phyloP scores from a whole-genome alignment of 73 alveolate species.

The Stentor coeruleus region DNA sequence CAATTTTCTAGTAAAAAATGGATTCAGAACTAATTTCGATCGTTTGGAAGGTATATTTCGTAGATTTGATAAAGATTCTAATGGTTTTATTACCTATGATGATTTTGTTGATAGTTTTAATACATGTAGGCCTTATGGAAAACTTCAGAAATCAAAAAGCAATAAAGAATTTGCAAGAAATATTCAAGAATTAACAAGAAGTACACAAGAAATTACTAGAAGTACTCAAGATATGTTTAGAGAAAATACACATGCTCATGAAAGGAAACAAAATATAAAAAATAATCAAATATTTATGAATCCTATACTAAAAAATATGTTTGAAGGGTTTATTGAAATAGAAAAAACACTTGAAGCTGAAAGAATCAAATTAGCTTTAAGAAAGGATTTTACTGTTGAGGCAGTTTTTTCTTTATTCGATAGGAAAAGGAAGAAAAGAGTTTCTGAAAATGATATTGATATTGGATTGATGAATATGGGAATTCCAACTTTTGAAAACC shows the following conservation, averaged over 20 bases:
- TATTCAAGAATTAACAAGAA: too few species aligned
- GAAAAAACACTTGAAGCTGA: not conserved
- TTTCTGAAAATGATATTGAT: not conserved
- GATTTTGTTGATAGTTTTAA: not conserved
- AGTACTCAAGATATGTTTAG: too few species aligned
- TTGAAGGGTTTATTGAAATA: not conserved
- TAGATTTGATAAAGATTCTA: not conserved
- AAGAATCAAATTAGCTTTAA: not conserved
- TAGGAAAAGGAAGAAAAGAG: not conserved
- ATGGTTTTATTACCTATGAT: not conserved
- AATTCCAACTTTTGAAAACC: not conserved
- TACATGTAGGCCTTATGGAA: too few species aligned
- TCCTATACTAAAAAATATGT: too few species aligned
- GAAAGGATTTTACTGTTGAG: not conserved
- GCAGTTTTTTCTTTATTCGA: not conserved
- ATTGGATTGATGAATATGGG: not conserved
- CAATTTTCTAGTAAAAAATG: not conserved
- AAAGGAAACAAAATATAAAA: too few species aligned
- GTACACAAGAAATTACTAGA: too few species aligned
- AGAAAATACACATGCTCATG: too few species aligned
- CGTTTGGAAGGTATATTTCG: not conserved
- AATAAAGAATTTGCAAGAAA: too few species aligned
- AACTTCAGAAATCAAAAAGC: too few species aligned
- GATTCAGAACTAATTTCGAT: not conserved
- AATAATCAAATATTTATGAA: too few species aligned